Percentiles rank a stretch among this genome's conserved stretches.
phyloP scores from a whole-genome alignment of 805 yeast genomes.

The Hanseniaspora valbyensis region DNA sequence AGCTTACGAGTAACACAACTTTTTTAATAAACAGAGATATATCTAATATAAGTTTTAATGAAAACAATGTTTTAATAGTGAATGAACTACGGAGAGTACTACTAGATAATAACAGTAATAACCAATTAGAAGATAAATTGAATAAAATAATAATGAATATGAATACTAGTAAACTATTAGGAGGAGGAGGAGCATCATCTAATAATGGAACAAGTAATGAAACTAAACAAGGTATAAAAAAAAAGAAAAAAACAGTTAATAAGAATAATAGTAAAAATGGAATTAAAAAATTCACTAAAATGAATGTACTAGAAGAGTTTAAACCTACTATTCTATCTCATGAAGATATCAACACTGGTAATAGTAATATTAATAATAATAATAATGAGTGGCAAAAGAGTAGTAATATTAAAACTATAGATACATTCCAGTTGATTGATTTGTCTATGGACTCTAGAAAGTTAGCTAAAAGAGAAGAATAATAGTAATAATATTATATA shows the following conservation, averaged over 20 bases:
- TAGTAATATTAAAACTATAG: not conserved
- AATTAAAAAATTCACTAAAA: not conserved
- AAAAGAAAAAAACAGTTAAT: not conserved
- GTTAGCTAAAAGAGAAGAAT: not conserved
- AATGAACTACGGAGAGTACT: not conserved
- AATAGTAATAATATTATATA: no score
- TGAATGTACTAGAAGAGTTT: constrained; percentile 9
- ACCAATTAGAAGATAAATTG: not conserved
- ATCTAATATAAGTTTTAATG: not conserved
- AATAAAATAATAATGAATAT: not conserved
- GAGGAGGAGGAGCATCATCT: not conserved
- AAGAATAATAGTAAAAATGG: not conserved
- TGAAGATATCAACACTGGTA: no score
- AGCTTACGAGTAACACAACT: not conserved
- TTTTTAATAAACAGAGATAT: not conserved
- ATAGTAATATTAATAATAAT: no score
- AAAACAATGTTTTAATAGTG: not conserved
- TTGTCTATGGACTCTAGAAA: constrained; percentile 6
- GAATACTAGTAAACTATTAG: no score
- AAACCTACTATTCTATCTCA: constrained; percentile 4
- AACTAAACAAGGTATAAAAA: not conserved
- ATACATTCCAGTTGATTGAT: constrained; percentile 10
- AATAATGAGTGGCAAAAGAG: not conserved
- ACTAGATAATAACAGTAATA: not conserved
- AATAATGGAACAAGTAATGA: no score